Evolutionary conservation across 371 early-diverging fungal genomes (phyloP), one percentile per base, ranked within the genome.

Genomic region (Mucor mucedo): DNA sequence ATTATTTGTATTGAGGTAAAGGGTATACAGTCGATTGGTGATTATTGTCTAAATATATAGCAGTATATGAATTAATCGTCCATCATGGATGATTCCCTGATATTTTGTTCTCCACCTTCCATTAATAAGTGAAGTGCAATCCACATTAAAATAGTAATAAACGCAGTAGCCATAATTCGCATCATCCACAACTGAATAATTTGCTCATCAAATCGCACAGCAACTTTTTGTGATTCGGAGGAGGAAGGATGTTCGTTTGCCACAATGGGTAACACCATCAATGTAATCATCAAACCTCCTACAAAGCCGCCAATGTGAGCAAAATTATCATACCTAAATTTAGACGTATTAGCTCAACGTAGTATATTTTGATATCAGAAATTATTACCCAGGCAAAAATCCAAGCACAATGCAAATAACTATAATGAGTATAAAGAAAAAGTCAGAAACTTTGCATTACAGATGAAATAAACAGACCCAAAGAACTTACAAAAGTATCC

Each of bases 271-370:
- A 66, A 72, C 21, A 83, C 72, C 38, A 76, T 64, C 10, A 81
- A 45, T 5, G 68, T 60, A n/a, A 71, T 52, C 5, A 68, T 38
- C 1, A 71, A 11, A 0, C 75, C 75, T 13, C 62, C 63, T 9
- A 70, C 30, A 27, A 74, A 71, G 3, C 75, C 71, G 28, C 72
- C 72, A 52, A 87, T 56, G 69, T 89, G 89, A 30, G 89, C 87
- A 72, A 90, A 91, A 69, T 92, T 92, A 75, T 93, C 93, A 58
- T 63, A 55, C 45, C 55, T 62, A 44, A n/a, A 8, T 3, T 89
- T 60, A 71, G 66, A 21, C 38, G 9, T 27, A 47, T 47, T 47
- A 44, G 14, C 7, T 8, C 2, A 42, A 44, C 29, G n/a, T 38
- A 55, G 28, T 50, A 33, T 33, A 32, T 71, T 79, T 91, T 44